These are phyloP conservation scores for Pythium myriotylum DNA, from an alignment of 352 stramenopile species.

Conservation along the genomic window DNA sequence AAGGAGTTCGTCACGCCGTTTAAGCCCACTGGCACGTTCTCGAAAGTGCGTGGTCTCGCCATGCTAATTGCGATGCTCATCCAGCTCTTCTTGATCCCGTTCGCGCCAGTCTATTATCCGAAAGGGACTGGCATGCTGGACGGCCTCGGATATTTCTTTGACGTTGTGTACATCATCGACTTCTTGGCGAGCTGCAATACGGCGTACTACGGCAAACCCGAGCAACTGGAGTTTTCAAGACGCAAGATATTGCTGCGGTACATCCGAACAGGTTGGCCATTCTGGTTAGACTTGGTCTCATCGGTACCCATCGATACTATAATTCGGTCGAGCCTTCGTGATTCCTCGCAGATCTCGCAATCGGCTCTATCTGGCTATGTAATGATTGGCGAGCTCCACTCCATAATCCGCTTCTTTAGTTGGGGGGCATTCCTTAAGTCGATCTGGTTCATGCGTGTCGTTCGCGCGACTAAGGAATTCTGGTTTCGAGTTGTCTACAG, in stretches of 20 bases:
- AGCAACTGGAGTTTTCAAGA: constrained; percentile 22
- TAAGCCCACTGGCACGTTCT: constrained; percentile 17
- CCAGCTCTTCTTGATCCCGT: constrained; percentile 25
- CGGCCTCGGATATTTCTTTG: constrained; percentile 17
- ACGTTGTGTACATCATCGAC: constrained; percentile 23
- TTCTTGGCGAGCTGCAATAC: constrained; percentile 28
- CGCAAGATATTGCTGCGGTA: constrained; percentile 21
- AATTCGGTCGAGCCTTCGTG: constrained; percentile 7
- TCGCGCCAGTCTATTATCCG: constrained; percentile 24
- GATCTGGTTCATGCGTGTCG: constrained; percentile 26
- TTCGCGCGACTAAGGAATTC: constrained; percentile 24
- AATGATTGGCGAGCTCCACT: constrained; percentile 13
- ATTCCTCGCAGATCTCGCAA: constrained; percentile 1
- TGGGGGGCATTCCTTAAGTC: constrained; percentile 23
- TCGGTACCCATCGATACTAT: constrained; percentile 27
- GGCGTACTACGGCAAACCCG: constrained; percentile 17
- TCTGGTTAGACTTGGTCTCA: constrained; percentile 26
- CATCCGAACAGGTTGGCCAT: constrained; percentile 16
- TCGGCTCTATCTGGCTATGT: constrained; percentile 1
- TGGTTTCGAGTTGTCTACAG: constrained; percentile 25
- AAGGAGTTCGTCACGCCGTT: constrained; percentile 16
- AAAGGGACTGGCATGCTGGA: constrained; percentile 1
- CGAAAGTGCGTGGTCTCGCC: constrained; percentile 8
- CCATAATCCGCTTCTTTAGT: constrained; percentile 22
- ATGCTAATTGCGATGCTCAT: constrained; percentile 20